These are phyloP conservation scores for Russula compacta DNA, from an alignment of 768 basidiomycete species.

Conservation along the genomic window DNA sequence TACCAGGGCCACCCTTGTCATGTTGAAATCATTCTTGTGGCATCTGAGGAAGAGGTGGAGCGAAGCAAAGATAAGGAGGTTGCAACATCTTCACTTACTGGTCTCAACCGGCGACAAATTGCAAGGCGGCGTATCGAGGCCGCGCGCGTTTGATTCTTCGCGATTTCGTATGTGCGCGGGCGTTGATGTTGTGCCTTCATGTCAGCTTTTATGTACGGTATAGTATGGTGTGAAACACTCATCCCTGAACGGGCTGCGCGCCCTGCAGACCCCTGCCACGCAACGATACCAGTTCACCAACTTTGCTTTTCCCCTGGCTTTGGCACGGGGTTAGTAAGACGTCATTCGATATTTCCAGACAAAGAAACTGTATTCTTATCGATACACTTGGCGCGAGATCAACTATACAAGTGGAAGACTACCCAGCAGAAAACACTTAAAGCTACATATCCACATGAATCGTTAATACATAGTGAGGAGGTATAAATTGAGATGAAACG, in stretches of 20 bases:
- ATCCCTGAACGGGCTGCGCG: neutral
- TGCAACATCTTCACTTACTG: conserved; percentile 41
- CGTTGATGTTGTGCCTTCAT: conserved; percentile 20
- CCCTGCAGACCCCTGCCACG: neutral
- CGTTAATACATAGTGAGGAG: neutral
- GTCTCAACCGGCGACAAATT: conserved; percentile 78
- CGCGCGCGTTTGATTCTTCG: conserved; percentile 38
- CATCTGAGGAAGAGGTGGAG: conserved; percentile 76
- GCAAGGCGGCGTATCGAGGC: conserved; percentile 86
- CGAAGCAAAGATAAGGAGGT: conserved; percentile 80
- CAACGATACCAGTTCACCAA: neutral
- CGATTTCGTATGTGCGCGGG: conserved; percentile 27
- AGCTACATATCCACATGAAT: conserved; percentile 1
- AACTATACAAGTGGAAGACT: neutral
- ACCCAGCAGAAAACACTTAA: neutral
- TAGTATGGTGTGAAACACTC: conserved; percentile 13
- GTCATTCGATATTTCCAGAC: neutral
- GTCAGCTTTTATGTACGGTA: conserved; percentile 21
- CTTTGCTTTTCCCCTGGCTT: neutral
- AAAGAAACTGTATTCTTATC: neutral
- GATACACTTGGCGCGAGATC: neutral
- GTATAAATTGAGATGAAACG: neutral
- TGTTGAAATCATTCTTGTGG: conserved; percentile 87
- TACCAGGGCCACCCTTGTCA: conserved; percentile 98
- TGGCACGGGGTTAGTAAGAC: neutral